Evolutionary conservation across 306 rosid genomes (phyloP).

Genomic region (Albizia julibrissin): DNA sequence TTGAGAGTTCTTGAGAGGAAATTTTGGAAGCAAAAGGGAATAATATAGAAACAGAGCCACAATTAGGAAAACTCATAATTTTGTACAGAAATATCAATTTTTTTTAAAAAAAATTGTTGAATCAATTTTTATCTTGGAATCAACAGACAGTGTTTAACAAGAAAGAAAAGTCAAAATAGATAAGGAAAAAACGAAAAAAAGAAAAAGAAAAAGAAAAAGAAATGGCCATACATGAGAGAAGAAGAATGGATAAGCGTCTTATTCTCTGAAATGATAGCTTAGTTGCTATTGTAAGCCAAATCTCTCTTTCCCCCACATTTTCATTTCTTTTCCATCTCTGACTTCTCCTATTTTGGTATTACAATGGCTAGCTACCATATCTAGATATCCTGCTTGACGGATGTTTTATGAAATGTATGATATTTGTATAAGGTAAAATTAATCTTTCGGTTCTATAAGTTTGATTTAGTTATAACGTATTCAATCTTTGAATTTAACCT

Average conservation of each 20-base stretch:
- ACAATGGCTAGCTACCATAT: not conserved
- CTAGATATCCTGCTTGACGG: not conserved
- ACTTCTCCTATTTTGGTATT: not conserved
- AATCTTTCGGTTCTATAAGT: no score
- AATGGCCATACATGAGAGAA: constrained; percentile 46
- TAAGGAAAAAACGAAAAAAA: constrained; percentile 27
- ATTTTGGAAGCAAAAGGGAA: constrained; percentile 50
- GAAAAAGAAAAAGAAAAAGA: constrained; percentile 7
- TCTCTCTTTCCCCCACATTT: not conserved
- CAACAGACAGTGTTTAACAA: constrained; percentile 11
- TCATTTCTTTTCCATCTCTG: not conserved
- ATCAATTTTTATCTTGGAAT: constrained; percentile 25
- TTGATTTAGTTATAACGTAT: no score
- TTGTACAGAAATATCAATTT: constrained; percentile 34
- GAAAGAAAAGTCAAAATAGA: constrained; percentile 27
- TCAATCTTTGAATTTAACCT: no score
- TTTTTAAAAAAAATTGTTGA: constrained; percentile 7
- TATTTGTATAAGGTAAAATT: not conserved
- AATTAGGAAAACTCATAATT: constrained; percentile 49
- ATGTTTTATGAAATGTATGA: not conserved
- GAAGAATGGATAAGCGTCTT: constrained; percentile 52
- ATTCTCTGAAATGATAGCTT: constrained; percentile 52
- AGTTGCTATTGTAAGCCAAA: not conserved
- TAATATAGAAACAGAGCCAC: constrained; percentile 42
- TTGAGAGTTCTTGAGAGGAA: constrained; percentile 52